Base-by-base conservation (phyloP, 2,329 filamentous ascomycete species). In the Phialophora verrucosa region DNA sequence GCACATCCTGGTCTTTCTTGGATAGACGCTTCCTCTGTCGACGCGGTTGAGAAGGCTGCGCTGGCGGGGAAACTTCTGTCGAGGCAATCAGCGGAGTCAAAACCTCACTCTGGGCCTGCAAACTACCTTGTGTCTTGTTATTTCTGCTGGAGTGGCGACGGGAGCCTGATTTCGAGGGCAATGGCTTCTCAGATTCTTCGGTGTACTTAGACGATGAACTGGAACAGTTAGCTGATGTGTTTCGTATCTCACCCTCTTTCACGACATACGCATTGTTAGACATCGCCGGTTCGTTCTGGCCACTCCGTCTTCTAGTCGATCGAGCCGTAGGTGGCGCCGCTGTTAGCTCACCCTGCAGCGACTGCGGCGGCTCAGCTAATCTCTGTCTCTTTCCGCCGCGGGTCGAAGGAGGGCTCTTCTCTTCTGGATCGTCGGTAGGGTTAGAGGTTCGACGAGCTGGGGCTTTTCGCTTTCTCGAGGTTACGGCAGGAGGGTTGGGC, bases 311-410 rank as follows among this genome's bases (percentile, higher is more conserved):
- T 55, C 68, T 62, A 61, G 32, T 70, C 14, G 60, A 42, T 59
- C 54, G 65, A 49, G 67, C 12, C 61, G 59, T 50, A 25, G 58
- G 63, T 60, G 25, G 69, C 55, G 74, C 72, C 66, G 81, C 73
- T 54, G 76, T 66, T 64, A 76, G 74, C 60, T 77, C 74, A 58
- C 78, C 76, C 67, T 78, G 76, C 73, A 86, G 32, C 85, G 79
- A 76, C 66, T 78, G 76, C 72, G 86, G 85, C 74, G 84, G 79
- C 69, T 88, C 84, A 14, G 61, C 59, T 27, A 69, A 68, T 78
- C 90, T 91, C 78, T 87, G 88, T 79, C 89, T 87, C 82, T 92
- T 94, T 78, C 88, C 83, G 78, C 87, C 86, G 80, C 87, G 85
- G 74, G 77, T 72, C 23, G 77, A 76, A 3, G 75, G 66, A 31